These are phyloP conservation scores for Epichloe sibirici DNA, from an alignment of 2,329 filamentous ascomycete genomes.

Conservation along the genomic window DNA sequence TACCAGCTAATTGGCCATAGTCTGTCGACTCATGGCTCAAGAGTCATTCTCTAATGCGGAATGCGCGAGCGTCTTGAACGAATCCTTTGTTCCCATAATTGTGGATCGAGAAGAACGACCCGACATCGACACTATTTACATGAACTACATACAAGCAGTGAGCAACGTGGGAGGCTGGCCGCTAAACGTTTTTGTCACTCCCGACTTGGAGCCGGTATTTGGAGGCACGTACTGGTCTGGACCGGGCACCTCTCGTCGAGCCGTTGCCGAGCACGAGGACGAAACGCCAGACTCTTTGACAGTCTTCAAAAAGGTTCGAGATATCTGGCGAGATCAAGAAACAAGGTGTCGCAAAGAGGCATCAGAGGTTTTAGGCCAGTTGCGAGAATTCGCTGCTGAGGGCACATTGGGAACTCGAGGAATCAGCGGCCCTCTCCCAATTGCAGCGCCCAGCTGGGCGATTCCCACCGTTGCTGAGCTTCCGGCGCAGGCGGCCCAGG, in stretches of 20 bases:
- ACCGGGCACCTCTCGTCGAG: conserved; percentile 43
- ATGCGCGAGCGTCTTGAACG: conserved; percentile 72
- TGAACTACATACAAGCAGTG: conserved; percentile 95
- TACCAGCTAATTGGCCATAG: conserved; percentile 27
- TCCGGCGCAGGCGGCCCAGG: conserved; percentile 9
- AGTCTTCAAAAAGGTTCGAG: conserved; percentile 66
- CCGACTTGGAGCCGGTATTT: conserved; percentile 85
- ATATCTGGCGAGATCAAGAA: conserved; percentile 73
- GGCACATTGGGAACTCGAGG: conserved; percentile 51
- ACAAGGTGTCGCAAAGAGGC: conserved; percentile 73
- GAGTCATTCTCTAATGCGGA: conserved; percentile 81
- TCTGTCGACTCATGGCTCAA: conserved; percentile 81
- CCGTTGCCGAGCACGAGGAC: conserved; percentile 29
- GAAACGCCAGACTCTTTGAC: conserved; percentile 69
- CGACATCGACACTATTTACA: conserved; percentile 90
- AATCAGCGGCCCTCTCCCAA: conserved; percentile 17
- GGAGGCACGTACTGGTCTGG: conserved; percentile 94
- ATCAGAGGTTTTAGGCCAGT: conserved; percentile 65
- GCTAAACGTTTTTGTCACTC: conserved; percentile 90
- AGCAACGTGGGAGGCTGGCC: conserved; percentile 89
- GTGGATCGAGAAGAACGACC: conserved; percentile 90
- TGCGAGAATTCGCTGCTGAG: conserved; percentile 81
- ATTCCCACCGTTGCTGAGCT: conserved; percentile 17
- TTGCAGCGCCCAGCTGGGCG: conserved; percentile 19
- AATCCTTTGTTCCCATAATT: conserved; percentile 80